phyloP scores from a whole-genome alignment of 306 rosid species.

The Carpinus viminea region DNA sequence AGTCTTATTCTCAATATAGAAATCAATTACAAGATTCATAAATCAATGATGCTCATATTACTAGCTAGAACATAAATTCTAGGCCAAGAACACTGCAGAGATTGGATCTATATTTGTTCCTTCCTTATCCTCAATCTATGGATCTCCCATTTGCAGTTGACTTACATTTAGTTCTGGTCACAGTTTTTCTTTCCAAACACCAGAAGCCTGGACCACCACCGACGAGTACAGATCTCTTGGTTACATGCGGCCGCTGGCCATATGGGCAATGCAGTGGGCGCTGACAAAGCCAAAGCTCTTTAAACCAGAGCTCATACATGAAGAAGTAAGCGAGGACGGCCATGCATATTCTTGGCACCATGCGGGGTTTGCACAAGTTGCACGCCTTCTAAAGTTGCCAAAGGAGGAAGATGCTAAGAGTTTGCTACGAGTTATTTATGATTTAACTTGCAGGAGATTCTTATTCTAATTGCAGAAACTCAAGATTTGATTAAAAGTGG shows the following conservation, averaged over 20 bases:
- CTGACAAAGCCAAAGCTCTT: constrained; percentile 47
- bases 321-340: constrained; percentile 45
- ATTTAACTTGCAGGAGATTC: constrained; percentile 67
- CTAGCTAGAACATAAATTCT: too few relatives aligned
- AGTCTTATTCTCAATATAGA: too few relatives aligned
- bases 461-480: neutral
- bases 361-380: constrained; percentile 66
- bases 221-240: constrained; percentile 68
- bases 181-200: constrained; percentile 94
- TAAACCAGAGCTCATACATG: constrained; percentile 32
- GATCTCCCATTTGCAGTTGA: constrained; percentile 6
- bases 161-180: constrained; percentile 30
- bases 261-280: constrained; percentile 99
- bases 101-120: too few relatives aligned
- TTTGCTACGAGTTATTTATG: constrained; percentile 59
- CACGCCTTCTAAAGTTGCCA: constrained; percentile 69
- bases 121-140: neutral
- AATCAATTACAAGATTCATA: too few relatives aligned
- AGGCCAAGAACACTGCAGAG: too few relatives aligned
- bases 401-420: constrained; percentile 50
- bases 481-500: neutral
- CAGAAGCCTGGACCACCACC: constrained; percentile 81
- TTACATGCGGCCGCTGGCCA: constrained; percentile 96
- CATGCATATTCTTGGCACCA: constrained; percentile 41
- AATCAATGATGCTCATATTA: too few relatives aligned